phyloP scores from a whole-genome alignment of 495 filamentous ascomycete species.

The Xylaria sp. region DNA sequence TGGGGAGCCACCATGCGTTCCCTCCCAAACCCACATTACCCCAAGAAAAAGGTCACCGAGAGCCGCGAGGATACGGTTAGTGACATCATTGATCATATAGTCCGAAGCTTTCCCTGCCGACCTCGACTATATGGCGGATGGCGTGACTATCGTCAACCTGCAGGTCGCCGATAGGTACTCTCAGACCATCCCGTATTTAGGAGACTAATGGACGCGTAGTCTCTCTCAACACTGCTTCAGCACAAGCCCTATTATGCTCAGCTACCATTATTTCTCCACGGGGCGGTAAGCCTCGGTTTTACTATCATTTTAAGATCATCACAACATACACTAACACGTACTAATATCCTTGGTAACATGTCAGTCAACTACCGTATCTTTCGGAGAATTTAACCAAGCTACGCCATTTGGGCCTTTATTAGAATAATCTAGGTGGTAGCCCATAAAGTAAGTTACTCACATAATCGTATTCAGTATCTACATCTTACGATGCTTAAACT shows the following conservation, averaged over 20 bases:
- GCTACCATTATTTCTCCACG: not conserved
- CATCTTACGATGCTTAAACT: not conserved
- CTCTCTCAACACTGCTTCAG: not conserved
- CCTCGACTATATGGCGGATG: not conserved
- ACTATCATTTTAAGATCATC: not conserved
- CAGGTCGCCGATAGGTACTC: not conserved
- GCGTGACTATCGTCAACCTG: not conserved
- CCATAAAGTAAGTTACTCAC: not conserved
- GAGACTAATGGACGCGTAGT: constrained; percentile 1
- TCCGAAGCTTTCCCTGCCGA: not conserved
- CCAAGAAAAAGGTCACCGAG: not conserved
- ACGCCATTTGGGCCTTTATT: not conserved
- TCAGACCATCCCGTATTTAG: not conserved
- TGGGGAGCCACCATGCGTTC: not conserved
- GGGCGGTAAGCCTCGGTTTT: not conserved
- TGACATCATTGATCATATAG: not conserved
- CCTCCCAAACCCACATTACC: not conserved
- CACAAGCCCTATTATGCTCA: not conserved
- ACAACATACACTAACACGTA: not conserved
- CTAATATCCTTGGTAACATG: not conserved
- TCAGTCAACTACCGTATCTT: not conserved
- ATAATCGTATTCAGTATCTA: not conserved
- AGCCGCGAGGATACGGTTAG: not conserved
- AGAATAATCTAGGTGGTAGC: not conserved
- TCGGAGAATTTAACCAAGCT: not conserved